Evolutionary conservation across 345 rosid genomes (phyloP).

Genomic region (Orychophragmus violaceus): DNA sequence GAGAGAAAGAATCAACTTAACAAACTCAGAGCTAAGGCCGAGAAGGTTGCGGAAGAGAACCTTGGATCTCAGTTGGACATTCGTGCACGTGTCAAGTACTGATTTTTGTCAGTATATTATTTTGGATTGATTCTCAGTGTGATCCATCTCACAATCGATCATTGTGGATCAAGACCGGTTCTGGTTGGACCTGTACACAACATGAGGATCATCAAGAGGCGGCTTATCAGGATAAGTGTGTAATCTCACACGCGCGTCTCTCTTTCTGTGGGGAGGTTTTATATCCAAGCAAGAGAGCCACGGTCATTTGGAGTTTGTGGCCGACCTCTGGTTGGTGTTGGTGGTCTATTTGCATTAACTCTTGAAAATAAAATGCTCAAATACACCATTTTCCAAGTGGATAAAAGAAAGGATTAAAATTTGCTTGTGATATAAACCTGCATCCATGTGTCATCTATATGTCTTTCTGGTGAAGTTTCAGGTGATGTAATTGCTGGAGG

Average conservation of each 20-base stretch:
- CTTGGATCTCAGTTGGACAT: too few species aligned
- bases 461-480: too few species aligned
- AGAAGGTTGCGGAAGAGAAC: too few species aligned
- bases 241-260: neutral
- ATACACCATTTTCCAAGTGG: neutral
- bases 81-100: too few species aligned
- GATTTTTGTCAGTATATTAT: too few species aligned
- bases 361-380: too few species aligned
- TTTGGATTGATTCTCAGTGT: too few species aligned
- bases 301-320: constrained; percentile 75
- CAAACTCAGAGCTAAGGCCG: too few species aligned
- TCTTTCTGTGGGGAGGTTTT: constrained; percentile 8
- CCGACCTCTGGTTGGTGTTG: constrained; percentile 94
- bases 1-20: too few species aligned
- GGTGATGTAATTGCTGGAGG: too few species aligned
- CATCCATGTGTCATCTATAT: too few species aligned
- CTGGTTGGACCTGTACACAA: constrained; percentile 46
- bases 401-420: neutral
- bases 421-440: constrained; percentile 40
- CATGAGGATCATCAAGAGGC: constrained; percentile 35
- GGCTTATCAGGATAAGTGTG: constrained; percentile 29
- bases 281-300: constrained; percentile 91
- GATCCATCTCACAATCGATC: constrained; percentile 27
- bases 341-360: constrained; percentile 84
- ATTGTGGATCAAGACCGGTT: constrained; percentile 27